Percentiles rank a stretch among this genome's conserved stretches.
Evolutionary conservation across 129 eudicot species (phyloP).

Genomic region (Pulicaria dysenterica): DNA sequence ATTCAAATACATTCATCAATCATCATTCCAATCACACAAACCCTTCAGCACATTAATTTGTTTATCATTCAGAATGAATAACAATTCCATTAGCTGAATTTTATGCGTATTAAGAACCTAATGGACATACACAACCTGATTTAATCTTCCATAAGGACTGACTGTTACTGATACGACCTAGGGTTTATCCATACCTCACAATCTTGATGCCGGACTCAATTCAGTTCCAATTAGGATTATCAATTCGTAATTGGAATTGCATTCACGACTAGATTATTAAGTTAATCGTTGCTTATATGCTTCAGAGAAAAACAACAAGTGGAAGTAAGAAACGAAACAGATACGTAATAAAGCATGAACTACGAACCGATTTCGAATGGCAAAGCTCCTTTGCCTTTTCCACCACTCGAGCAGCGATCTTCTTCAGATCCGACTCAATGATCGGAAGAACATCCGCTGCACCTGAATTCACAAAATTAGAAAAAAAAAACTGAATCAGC

Average conservation of each 20-base stretch:
- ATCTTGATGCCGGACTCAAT: not conserved
- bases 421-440: constrained; percentile 75
- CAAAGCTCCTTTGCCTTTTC: constrained; percentile 74
- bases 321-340: not conserved
- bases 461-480: constrained; percentile 37
- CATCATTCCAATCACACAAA: constrained; percentile 3
- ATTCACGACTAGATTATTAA: not conserved
- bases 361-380: constrained; percentile 57
- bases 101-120: not conserved
- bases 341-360: not conserved
- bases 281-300: not conserved
- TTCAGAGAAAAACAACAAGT: not conserved
- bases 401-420: constrained; percentile 73
- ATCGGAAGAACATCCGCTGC: constrained; percentile 63
- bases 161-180: not conserved
- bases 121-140: constrained; percentile 5
- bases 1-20: not conserved
- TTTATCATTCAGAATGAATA: not conserved
- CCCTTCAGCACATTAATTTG: not conserved
- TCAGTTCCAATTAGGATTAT: not conserved
- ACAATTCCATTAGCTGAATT: not conserved
- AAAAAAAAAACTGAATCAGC: not conserved
- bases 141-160: not conserved
- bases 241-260: not conserved
- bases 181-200: constrained; percentile 13